Evolutionary conservation across 768 basidiomycete species (phyloP).

Genomic region (Mycena crocata): DNA sequence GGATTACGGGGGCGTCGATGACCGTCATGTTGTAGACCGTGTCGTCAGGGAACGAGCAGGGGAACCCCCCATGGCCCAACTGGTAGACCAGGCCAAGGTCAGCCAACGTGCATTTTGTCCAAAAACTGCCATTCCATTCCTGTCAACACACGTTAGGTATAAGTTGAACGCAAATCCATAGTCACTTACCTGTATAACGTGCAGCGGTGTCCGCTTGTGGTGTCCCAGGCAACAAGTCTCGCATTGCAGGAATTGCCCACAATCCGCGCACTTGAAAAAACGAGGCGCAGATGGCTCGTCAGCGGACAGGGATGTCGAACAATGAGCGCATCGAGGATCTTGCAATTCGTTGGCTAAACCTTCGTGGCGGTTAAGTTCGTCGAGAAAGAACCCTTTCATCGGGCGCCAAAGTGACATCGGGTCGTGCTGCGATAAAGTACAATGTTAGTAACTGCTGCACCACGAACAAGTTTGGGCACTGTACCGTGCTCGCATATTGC

Average conservation of each 20-base stretch:
- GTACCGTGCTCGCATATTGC: not conserved
- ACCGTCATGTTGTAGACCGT: conserved; percentile 10
- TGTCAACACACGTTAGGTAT: not conserved
- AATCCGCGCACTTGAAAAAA: conserved; percentile 11
- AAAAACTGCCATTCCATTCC: conserved; percentile 30
- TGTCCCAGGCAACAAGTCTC: not conserved
- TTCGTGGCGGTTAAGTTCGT: conserved; percentile 7
- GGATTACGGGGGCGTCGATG: conserved; percentile 15
- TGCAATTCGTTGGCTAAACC: not conserved
- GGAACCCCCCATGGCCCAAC: conserved; percentile 25
- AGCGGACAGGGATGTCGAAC: not conserved
- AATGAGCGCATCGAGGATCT: conserved; percentile 2
- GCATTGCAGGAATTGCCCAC: conserved; percentile 20
- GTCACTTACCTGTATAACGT: conserved; percentile 3
- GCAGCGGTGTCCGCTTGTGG: not conserved
- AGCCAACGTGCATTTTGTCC: conserved; percentile 7
- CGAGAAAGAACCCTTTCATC: not conserved
- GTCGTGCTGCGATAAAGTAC: not conserved
- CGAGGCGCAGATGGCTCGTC: not conserved
- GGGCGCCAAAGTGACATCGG: conserved; percentile 4
- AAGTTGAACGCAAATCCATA: not conserved
- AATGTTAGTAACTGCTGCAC: not conserved
- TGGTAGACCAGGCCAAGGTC: conserved; percentile 27
- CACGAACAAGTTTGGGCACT: not conserved
- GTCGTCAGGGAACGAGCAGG: not conserved